phyloP scores from a whole-genome alignment of 768 basidiomycete species.

The Mycena filopes region DNA sequence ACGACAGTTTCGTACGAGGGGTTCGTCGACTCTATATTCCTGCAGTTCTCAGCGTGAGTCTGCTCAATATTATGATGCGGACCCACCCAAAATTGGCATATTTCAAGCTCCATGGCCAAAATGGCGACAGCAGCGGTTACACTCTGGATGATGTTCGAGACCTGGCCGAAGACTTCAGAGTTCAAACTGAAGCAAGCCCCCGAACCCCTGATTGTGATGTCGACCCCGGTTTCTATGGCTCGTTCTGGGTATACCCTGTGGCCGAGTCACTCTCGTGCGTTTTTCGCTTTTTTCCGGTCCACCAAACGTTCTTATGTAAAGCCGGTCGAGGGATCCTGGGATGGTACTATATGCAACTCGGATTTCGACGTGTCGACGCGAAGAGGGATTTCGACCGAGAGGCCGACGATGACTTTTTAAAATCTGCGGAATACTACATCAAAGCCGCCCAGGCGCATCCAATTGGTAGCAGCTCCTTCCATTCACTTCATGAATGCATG shows the following conservation, averaged over 20 bases:
- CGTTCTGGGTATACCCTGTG: conserved; percentile 51
- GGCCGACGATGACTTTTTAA: conserved; percentile 1
- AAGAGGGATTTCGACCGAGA: background rate
- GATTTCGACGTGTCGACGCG: background rate
- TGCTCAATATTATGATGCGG: background rate
- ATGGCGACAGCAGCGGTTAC: conserved; percentile 30
- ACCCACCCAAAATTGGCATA: background rate
- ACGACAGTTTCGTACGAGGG: conserved; percentile 28
- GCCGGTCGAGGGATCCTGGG: background rate
- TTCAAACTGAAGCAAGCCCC: conserved; percentile 44
- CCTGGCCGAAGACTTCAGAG: conserved; percentile 44
- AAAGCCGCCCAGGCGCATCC: conserved; percentile 27
- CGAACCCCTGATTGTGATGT: conserved; percentile 15
- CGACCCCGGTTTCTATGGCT: conserved; percentile 42
- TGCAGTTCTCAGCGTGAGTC: conserved; percentile 13
- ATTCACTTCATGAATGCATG: background rate
- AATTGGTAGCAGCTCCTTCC: background rate
- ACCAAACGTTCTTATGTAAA: background rate
- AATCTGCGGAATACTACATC: conserved; percentile 16
- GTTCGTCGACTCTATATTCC: conserved; percentile 13
- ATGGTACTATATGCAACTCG: conserved; percentile 26
- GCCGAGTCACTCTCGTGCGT: conserved; percentile 51
- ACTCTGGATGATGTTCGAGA: conserved; percentile 44
- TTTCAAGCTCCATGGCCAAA: conserved; percentile 10
- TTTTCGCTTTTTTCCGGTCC: background rate